Evolutionary conservation across 108 stramenopile genomes (phyloP), one percentile per base, ranked within the genome.

Genomic region (Nitzschia inconspicua): DNA sequence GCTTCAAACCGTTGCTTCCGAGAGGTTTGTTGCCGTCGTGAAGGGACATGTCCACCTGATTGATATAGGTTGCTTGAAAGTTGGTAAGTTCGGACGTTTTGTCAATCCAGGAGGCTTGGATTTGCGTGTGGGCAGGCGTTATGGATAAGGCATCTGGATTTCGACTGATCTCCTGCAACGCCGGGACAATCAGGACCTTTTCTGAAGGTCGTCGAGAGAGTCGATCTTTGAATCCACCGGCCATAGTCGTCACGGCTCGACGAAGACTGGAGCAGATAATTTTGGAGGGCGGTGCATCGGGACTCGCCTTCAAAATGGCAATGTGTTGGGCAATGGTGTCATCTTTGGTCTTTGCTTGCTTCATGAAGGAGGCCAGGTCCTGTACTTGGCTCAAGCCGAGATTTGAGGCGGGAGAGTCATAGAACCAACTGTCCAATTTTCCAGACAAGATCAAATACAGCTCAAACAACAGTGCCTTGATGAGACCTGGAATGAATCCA

Each of bases 61-160:
- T 72, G 7, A 58, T 40, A 47, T 85, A 87, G 19, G 83, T 56
- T 32, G 49, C 37, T 30, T 71, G 62, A 48, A 79, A 84, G 52
- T 84, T 57, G 27, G 66, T 51, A 39, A 60, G 19, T 44, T 63
- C 47, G 44, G 67, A 79, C n/a, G 63, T 44, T 16, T 69, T 70
- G 41, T 90, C 94, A 26, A 87, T 86, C 89, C 88, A 95, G 2
- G 88, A 88, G 0, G 91, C 84, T 36, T 74, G 74, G 20, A 90
- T 83, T 6, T 47, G 44, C 18, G 80, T 75, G 10, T 76, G 57
- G 4, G 91, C 70, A 10, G 93, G 93, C 9, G 94, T 85, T 32
- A 97, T 90, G 68, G 77, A 78, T 26, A 91, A 54, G 7, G 96
- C 89, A 70, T 97, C 96, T 3, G 92, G 88, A 69, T 97, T 97